phyloP scores from a whole-genome alignment of 1,284 basidiomycete genomes.

The Serendipita sp. region DNA sequence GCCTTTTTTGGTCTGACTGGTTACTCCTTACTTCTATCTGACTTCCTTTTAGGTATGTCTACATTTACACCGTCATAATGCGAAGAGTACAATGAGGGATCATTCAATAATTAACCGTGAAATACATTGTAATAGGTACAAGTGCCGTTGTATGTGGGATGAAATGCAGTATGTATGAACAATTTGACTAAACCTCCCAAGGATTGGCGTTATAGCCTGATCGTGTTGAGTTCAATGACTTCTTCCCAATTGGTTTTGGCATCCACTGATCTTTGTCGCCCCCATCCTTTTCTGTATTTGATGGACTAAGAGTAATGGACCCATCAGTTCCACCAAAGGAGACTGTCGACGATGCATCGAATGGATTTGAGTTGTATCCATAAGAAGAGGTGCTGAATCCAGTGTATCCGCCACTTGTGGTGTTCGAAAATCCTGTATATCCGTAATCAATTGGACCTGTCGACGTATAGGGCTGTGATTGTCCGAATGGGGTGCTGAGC shows the following conservation, averaged over 20 bases:
- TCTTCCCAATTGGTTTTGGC: not conserved
- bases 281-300: not conserved
- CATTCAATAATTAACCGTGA: no score
- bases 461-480: no score
- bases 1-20: no score
- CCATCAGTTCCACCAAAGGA: conserved; percentile 3
- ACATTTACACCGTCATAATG: no score
- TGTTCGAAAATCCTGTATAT: not conserved
- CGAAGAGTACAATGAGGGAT: no score
- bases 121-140: no score
- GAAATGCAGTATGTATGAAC: no score
- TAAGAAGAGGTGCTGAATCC: not conserved
- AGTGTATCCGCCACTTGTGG: not conserved
- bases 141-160: no score
- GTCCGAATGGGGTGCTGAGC: not conserved
- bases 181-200: not conserved
- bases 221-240: not conserved
- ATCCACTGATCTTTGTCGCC: not conserved
- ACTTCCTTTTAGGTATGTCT: no score
- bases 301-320: not conserved
- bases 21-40: no score
- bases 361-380: not conserved
- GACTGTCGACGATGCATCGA: not conserved
- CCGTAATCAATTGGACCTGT: not conserved
- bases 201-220: not conserved